Base-by-base conservation (phyloP, 1,284 basidiomycete genomes). In the Moesziomyces antarcticus region DNA sequence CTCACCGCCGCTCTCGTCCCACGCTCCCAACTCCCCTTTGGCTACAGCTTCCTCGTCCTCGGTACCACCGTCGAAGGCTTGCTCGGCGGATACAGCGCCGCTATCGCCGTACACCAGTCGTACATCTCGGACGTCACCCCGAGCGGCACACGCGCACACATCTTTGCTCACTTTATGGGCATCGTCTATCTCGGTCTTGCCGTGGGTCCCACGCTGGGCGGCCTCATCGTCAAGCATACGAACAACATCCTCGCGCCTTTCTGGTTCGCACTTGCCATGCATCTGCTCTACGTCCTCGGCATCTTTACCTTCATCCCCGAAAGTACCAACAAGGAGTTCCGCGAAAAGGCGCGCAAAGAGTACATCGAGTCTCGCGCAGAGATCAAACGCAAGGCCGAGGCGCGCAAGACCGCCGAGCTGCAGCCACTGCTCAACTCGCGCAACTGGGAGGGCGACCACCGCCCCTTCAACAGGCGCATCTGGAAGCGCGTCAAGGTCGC, bases 61-160 rank as follows among this genome's bases (percentile, higher is more conserved):
- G 91, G 93, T 3, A 92, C 93, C 0, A 84, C 90, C 30, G 85
- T 94, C 27, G 94, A 97, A 78, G 94, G 94, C 16, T 82, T 91
- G 3, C 87, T 94, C 5, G 94, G 94, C 22, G 93, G 94, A n/a
- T 91, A 91, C 88, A 89, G 91, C 6, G 91, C 92, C 0, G 85
- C 94, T 11, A 89, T 90, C 64, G 90, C 91, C 3, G 90, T 91
- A 0, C 89, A 90, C 43, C 90, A 92, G 33, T 92, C 94, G 1
- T 97, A 94, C 82, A 87, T 93, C 33, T 72, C 83, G 1, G 81
- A 83, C 27, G 75, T 78, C 5, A 82, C 81, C 6, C 74, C 78
- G 2, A 68, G 64, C 40, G 79, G 82, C 20, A 79, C 81, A 0
- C 65, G 80, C 11, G 78, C 81, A 13, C 69, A 65, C 20, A 69